Base-by-base conservation (phyloP, 2,329 filamentous ascomycete genomes). In the Penicillium sclerotiorum region DNA sequence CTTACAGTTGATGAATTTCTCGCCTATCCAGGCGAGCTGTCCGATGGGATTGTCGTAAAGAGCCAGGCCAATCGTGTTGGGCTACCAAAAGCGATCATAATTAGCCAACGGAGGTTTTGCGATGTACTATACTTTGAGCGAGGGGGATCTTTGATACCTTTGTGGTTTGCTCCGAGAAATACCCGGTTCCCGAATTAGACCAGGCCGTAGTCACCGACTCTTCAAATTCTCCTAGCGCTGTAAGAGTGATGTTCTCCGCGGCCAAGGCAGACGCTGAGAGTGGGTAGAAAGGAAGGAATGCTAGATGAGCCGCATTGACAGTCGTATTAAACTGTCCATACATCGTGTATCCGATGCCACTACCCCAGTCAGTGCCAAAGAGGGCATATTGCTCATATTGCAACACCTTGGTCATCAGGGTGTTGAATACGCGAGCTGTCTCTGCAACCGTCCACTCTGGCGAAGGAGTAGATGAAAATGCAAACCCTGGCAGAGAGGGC, bases 1-100 rank as follows among this genome's bases (percentile, higher is more conserved):
- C 45, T 47, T 44, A 47, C 47, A 50, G 25, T 53, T 53, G 12
- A 53, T 25, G 21, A 49, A 53, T 33, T 53, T 53, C 42, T 53
- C 51, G 13, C 51, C 51, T 3, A 53, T 50, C 51, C 51, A 53
- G 7, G 42, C 38, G 18, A 53, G 43, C 25, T 50, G 47, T 20
- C 51, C 51, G 4, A 50, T 28, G 3, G 47, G 47, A 20, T 37
- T 53, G 18, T 53, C 51, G 13, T 53, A 37, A 4, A 47, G 32
- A 28, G 51, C 51, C 7, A 53, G 37, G 13, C 51, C 51, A 15
- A 53, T 50, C 13, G 51, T 53, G 18, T 50, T 50, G 7, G 47
- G 51, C 51, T 50, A 28, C 17, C 20, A 23, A 32, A 39, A 28
- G 12, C 13, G 18, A 22, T 28, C 7, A 15, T 32, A 8, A 22